Evolutionary conservation across 257 asterid species (phyloP), one percentile per base, ranked within the genome.

Genomic region (Parsonsia alboflavescens): DNA sequence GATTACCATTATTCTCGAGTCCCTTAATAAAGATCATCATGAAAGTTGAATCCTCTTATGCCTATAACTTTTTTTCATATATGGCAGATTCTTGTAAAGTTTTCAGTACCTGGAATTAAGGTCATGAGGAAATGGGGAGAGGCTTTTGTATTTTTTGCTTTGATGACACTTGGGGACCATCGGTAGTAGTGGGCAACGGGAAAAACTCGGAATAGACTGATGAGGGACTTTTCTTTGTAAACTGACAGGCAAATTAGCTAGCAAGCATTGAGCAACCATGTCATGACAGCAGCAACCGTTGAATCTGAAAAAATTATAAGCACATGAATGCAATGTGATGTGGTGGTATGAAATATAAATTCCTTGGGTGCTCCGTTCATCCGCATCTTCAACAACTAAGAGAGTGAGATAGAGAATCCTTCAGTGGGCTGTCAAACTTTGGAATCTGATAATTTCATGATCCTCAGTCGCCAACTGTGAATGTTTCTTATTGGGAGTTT

Each of bases 161-260:
- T 75, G 61, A 44, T 26, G 59, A 75, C 26, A 24, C 16, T 57
- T 30, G 77, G 79, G 79, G 79, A 68, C 75, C 79, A 67, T 65
- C 53, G 46, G 24, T 41, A 6, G 15, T 41, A 21, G 66, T 30
- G 68, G 69, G 69, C 48, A 65, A 36, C 21, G 68, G 21, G 57
- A 56, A 75, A 24, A 54, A 42, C 70, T 36, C 39, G 0, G n/a
- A 65, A 75, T 64, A 28, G 74, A 56, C 77, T 46, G 5, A 26
- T 19, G 63, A 74, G 64, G 22, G 46, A 24, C 22, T 64, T 19
- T 63, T 74, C 17, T 74, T 3, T 21, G 42, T 19, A 36, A 41
- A 56, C 78, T 52, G 56, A 75, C 67, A 64, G 21, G 39, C 39
- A 3, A 1, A 33, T 33, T 39, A 64, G 28, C 28, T n/a, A 72